Percentiles rank a stretch among this genome's conserved stretches.
These are phyloP conservation scores for Hippophae gyantsensis DNA, from an alignment of 306 rosid species.

Conservation along the genomic window DNA sequence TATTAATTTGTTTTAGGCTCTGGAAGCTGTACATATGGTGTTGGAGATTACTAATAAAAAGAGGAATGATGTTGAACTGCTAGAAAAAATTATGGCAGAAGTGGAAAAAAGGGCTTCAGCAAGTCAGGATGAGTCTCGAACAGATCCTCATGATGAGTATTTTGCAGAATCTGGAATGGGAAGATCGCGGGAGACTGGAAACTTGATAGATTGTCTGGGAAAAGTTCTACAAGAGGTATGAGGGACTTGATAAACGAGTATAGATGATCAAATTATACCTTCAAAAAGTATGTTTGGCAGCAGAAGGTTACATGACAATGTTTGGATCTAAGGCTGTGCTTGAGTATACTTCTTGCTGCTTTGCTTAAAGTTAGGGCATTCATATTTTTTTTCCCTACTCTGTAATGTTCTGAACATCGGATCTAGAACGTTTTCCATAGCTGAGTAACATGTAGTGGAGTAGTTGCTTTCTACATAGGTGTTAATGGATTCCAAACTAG, in stretches of 20 bases:
- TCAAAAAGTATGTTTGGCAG: too few species aligned
- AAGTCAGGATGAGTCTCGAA: conserved; percentile 23
- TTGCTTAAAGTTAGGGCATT: too few species aligned
- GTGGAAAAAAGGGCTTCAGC: conserved; percentile 45
- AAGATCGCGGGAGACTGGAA: conserved; percentile 51
- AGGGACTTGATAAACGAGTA: background rate
- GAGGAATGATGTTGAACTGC: conserved; percentile 50
- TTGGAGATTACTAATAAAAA: conserved; percentile 49
- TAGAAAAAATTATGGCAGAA: conserved; percentile 57
- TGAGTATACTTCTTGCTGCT: too few species aligned
- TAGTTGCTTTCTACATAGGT: too few species aligned
- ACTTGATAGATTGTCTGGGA: conserved; percentile 53
- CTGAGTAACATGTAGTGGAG: too few species aligned
- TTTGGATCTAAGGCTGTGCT: too few species aligned
- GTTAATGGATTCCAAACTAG: too few species aligned
- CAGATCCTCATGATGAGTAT: conserved; percentile 24
- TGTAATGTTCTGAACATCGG: too few species aligned
- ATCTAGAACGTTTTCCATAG: too few species aligned
- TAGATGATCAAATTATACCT: too few species aligned
- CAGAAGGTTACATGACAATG: too few species aligned
- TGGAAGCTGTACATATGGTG: conserved; percentile 67
- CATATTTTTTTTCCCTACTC: too few species aligned
- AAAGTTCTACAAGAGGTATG: conserved; percentile 71
- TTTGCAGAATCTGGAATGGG: conserved; percentile 28
- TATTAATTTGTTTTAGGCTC: conserved; percentile 42